phyloP scores from a whole-genome alignment of 148 eudicot species.

The Diospyros lotus region DNA sequence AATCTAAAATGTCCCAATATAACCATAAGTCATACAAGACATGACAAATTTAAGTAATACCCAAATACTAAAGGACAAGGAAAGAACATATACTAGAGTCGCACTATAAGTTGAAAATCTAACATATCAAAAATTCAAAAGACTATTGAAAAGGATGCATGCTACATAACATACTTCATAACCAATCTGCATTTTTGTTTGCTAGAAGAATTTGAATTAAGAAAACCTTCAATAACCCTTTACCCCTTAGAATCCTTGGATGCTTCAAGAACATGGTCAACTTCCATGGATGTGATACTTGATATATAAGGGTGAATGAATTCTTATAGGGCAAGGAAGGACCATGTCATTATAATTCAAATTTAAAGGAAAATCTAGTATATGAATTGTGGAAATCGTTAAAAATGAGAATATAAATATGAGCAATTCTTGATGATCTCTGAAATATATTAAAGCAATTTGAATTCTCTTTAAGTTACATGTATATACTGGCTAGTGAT shows the following conservation, averaged over 20 bases:
- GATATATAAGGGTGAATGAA: constrained; percentile 64
- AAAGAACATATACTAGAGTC: not conserved
- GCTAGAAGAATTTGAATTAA: constrained; percentile 59
- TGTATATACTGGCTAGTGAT: too few relatives aligned
- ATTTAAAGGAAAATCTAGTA: not conserved
- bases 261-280: constrained; percentile 47
- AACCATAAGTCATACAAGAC: not conserved
- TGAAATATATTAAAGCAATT: too few relatives aligned
- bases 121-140: not conserved
- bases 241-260: constrained; percentile 80
- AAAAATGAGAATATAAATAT: not conserved
- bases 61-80: too few relatives aligned
- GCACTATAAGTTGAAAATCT: not conserved
- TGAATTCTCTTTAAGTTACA: too few relatives aligned
- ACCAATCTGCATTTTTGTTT: constrained; percentile 76
- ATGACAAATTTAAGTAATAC: not conserved
- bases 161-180: constrained; percentile 47
- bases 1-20: not conserved
- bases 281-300: constrained; percentile 85
- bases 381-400: constrained; percentile 1
- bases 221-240: constrained; percentile 86
- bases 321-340: constrained; percentile 51
- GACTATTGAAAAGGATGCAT: not conserved
- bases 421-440: too few relatives aligned
- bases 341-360: constrained; percentile 3